These are phyloP conservation scores for Carpinus fangiana DNA, from an alignment of 306 rosid species.

Conservation along the genomic window DNA sequence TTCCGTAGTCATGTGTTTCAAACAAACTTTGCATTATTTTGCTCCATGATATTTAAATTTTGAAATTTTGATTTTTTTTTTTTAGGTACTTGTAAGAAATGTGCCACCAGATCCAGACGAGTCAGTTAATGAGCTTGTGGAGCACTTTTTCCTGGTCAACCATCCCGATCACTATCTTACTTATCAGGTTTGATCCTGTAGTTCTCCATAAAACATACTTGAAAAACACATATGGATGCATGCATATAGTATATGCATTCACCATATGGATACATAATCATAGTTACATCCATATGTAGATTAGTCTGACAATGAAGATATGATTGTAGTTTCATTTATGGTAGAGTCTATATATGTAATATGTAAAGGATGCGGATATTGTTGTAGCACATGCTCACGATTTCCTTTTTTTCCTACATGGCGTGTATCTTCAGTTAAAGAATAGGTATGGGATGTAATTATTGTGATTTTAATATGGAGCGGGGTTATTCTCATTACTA, in stretches of 20 bases:
- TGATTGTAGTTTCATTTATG: not conserved
- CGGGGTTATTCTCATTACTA: not conserved
- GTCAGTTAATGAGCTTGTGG: constrained; percentile 86
- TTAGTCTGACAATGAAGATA: not conserved
- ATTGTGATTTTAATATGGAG: not conserved
- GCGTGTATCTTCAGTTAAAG: not conserved
- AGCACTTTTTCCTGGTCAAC: constrained; percentile 95
- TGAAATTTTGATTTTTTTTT: constrained; percentile 15
- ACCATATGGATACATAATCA: not conserved
- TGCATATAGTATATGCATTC: not conserved
- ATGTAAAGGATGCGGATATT: not conserved
- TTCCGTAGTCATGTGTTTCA: not conserved
- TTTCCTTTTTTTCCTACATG: not conserved
- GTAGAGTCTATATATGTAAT: not conserved
- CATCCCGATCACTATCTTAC: constrained; percentile 90
- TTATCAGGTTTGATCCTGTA: constrained; percentile 63
- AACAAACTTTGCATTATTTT: not conserved
- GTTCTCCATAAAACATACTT: not conserved
- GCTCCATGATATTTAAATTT: not conserved
- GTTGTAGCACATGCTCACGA: too few relatives aligned
- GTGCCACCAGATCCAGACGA: constrained; percentile 98
- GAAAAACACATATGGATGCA: not conserved
- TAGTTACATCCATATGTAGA: not conserved
- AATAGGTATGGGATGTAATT: not conserved
- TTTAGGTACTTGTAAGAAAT: constrained; percentile 90